Evolutionary conservation across 1,284 basidiomycete species (phyloP), one percentile per base, ranked within the genome.

Genomic region (Athelia sp.): DNA sequence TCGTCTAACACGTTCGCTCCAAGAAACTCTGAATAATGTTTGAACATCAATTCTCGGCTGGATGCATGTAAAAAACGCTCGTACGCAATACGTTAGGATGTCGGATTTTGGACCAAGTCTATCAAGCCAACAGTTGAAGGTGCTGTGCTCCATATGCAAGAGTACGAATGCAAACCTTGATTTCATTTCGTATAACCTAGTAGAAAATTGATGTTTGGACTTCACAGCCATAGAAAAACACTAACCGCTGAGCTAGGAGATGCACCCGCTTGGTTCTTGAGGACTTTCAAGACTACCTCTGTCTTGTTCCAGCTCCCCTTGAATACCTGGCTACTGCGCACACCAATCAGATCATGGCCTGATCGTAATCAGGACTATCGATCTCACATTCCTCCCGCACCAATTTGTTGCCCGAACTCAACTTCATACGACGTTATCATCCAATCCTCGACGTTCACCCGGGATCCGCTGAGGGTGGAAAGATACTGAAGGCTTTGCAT

Each of bases 1-100:
- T 58, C 52, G 45, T 63, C 61, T 8, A 61, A 47, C 17, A 62
- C 50, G 46, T 62, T 64, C 11, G 62, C 62, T 17, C 62, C 62
- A 9, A 64, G 50, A 46, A 64, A 62, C 46, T 59, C 62, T 40
- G n/a, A 40, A 40, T n/a, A n/a, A 8, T n/a, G 19, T 8, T n/a
- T 17, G 36, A 21, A n/a, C 36, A 21, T 40, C 4, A 40, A 21
- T n/a, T 40, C n/a, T n/a, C 36, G 36, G 8, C n/a, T 4, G 36
- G n/a, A n/a, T 64, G 15, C 18, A 19, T 21, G 32, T 24, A 10
- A 19, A 45, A 50, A n/a, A n/a, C n/a, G n/a, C n/a, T n/a, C 60
- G 48, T 19, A 63, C 60, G 55, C 38, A 63, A 49, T 38, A 61
- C 55, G 46, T 65, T 52, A 11, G 58, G 57, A 51, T 61, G 61